Percentiles rank a stretch among this genome's conserved stretches.
Conservation (phyloP, 164 flowering plant genomes). For the grape (Vitis vinifera) region ASM3070453v1 NC_081806.1:3572001-3572500, state of each 20-base stretch:
- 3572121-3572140: no score
- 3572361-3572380: background rate
- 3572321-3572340: background rate
- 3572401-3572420: background rate
- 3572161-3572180: no score
- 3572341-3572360: background rate
- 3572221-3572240: no score
- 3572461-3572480: conserved; percentile 14
- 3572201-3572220: no score
- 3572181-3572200: no score
- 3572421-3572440: conserved; percentile 8
- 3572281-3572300: conserved; percentile 4
- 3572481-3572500: conserved; percentile 23
- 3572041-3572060: no score
- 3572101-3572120: background rate
- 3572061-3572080: no score
- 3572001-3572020: no score
- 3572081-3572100: background rate
- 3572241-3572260: no score
- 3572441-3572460: conserved; percentile 17
- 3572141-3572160: no score
- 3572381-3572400: conserved; percentile 11
- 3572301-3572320: conserved; percentile 11
- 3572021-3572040: no score
- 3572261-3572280: background rate